Conservation (phyloP, 1,284 basidiomycete species). For the Puccinia sorghi region DNA sequence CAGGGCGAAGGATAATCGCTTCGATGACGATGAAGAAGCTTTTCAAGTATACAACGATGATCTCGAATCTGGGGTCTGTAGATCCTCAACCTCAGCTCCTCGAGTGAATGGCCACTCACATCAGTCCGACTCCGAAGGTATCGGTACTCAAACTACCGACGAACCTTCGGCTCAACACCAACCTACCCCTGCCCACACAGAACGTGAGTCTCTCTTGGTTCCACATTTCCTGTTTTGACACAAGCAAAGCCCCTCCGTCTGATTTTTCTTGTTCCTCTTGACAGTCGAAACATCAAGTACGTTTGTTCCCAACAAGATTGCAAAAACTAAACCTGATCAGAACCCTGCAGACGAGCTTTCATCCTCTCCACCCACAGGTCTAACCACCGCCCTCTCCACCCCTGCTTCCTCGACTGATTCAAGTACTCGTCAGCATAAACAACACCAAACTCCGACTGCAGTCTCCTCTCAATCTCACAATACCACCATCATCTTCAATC, state of each 20-base stretch:
- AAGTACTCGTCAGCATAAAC: slow-evolving; percentile 2
- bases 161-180: background rate
- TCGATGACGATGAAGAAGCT: background rate
- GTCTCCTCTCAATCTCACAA: slow-evolving; percentile 16
- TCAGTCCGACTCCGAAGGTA: background rate
- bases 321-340: slow-evolving; percentile 31
- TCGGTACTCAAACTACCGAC: background rate
- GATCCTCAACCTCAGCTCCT: background rate
- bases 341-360: slow-evolving; percentile 29
- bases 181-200: background rate
- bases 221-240: background rate
- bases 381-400: slow-evolving; percentile 1
- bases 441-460: background rate
- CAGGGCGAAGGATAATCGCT: background rate
- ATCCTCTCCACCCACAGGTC: slow-evolving; percentile 16
- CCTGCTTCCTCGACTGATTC: slow-evolving; percentile 17
- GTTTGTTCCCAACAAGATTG: slow-evolving; percentile 40
- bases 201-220: background rate
- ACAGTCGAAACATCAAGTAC: background rate
- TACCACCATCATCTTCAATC: slow-evolving; percentile 47
- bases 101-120: slow-evolving; percentile 3
- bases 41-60: slow-evolving; percentile 6
- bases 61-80: slow-evolving; percentile 2
- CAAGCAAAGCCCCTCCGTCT: background rate
- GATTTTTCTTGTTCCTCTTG: background rate